Percentiles rank a stretch among this genome's conserved stretches.
Evolutionary conservation across 1,284 basidiomycete genomes (phyloP).

Genomic region (Sporisorium graminicola): DNA sequence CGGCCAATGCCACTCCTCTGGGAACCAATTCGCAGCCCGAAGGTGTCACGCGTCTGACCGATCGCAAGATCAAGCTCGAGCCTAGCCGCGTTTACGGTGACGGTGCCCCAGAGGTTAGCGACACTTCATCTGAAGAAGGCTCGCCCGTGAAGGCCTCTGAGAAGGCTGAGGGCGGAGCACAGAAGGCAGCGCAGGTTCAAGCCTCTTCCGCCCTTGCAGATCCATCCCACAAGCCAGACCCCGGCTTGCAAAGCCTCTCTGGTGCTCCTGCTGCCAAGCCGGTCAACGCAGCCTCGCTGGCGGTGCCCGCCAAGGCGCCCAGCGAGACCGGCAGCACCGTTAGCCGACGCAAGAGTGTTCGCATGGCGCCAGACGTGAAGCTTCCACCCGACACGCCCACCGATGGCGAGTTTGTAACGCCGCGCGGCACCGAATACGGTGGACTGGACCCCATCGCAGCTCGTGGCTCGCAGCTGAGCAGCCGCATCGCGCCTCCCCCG

Average conservation of each 20-base stretch:
- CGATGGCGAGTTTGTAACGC: constrained; percentile 24
- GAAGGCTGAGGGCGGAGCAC: constrained; percentile 31
- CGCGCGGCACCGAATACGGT: constrained; percentile 43
- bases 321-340: constrained; percentile 47
- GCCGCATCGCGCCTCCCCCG: constrained; percentile 57
- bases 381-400: constrained; percentile 61
- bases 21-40: constrained; percentile 29
- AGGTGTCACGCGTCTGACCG: constrained; percentile 42
- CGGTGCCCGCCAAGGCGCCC: constrained; percentile 29
- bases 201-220: constrained; percentile 42
- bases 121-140: constrained; percentile 44
- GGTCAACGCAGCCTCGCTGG: constrained; percentile 5
- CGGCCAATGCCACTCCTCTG: constrained; percentile 23
- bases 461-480: constrained; percentile 37
- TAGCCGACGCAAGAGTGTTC: constrained; percentile 62
- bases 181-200: constrained; percentile 44
- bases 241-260: constrained; percentile 32
- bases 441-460: constrained; percentile 45
- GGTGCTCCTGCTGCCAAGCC: constrained; percentile 20
- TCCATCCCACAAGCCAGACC: constrained; percentile 41
- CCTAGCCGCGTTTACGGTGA: constrained; percentile 50
- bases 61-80: constrained; percentile 50
- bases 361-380: constrained; percentile 65
- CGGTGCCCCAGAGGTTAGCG: constrained; percentile 43
- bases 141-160: constrained; percentile 21